These are phyloP conservation scores for Termitomyces sp. DNA, from an alignment of 768 basidiomycete genomes.

Conservation along the genomic window DNA sequence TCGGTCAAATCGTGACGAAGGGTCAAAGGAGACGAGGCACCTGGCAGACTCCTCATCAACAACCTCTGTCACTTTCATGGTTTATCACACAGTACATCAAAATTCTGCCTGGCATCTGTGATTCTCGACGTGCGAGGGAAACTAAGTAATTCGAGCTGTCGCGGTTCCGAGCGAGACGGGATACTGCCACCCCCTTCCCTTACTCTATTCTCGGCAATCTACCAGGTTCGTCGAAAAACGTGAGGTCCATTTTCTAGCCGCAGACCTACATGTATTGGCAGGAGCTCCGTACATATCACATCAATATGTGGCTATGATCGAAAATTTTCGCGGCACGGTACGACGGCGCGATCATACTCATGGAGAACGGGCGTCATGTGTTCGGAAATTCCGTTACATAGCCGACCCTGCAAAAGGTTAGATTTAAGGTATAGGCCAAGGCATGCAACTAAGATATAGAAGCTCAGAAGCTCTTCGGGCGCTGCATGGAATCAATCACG, in stretches of 20 bases:
- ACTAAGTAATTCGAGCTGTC: neutral
- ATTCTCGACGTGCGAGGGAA: constrained; percentile 9
- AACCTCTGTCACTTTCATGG: constrained; percentile 13
- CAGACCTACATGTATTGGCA: neutral
- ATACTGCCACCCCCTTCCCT: too few relatives aligned
- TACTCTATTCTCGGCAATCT: constrained; percentile 2
- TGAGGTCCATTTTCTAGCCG: neutral
- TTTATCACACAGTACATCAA: constrained; percentile 4
- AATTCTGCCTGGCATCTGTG: constrained; percentile 3
- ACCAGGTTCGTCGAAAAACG: neutral
- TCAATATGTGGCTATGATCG: neutral
- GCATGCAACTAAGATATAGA: neutral
- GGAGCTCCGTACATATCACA: neutral
- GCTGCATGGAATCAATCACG: constrained; percentile 4
- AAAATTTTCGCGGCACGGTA: neutral
- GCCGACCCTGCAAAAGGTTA: neutral
- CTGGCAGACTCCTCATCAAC: constrained; percentile 1
- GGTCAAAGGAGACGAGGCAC: constrained; percentile 1
- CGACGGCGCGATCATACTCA: neutral
- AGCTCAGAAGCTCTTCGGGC: constrained; percentile 3
- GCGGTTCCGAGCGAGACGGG: constrained; percentile 9
- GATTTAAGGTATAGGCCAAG: constrained; percentile 4
- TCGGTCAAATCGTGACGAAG: constrained; percentile 3
- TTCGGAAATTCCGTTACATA: neutral
- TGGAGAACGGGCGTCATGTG: neutral